Evolutionary conservation across 768 basidiomycete genomes (phyloP), one percentile per base, ranked within the genome.

Genomic region (Rhodotorula graminis): DNA sequence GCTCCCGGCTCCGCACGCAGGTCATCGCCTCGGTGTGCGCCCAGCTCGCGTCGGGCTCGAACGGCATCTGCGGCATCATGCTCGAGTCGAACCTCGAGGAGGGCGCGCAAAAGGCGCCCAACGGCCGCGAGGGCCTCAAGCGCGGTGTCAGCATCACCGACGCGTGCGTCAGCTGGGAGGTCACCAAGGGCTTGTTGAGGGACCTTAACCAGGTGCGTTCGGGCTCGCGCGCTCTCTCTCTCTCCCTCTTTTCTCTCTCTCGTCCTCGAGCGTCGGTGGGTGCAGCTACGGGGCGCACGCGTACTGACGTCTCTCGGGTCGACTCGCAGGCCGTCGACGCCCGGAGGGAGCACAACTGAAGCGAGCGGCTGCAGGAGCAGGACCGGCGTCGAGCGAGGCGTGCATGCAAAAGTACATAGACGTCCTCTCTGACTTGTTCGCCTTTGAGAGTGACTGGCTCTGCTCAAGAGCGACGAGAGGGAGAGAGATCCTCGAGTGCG

Each of bases 11-110:
- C 0, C 49, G 10, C 21, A 16, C 14, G 47, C 62, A 75, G 71
- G 91, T 92, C 56, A 79, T 91, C 68, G 85, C 87, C 74, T 82
- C 86, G 80, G 86, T 92, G 78, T 88, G 87, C 81, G 82, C 81
- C 6, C 95, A 98, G 82, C 86, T 98, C 65, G 82, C 80, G 12
- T 85, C 85, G 14, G 92, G 92, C 40, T 83, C 85, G 66, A 69
- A 71, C 69, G 84, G 85, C 77, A 89, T 99, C 81, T 91, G 91
- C 10, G 95, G 95, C 59, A 92, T 97, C 69, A 98, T 99, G 95
- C 87, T 99, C 80, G 95, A 99, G 83, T 91, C 89, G 21, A 90
- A 97, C 81, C 88, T 99, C 82, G 89, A 90, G 79, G 89, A 88
- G 62, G 95, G 95, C 29, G 84, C 88, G 71, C 95, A 99, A 83